phyloP scores from a whole-genome alignment of 2,329 filamentous ascomycete genomes.

The Aspergillus transmontanensis region DNA sequence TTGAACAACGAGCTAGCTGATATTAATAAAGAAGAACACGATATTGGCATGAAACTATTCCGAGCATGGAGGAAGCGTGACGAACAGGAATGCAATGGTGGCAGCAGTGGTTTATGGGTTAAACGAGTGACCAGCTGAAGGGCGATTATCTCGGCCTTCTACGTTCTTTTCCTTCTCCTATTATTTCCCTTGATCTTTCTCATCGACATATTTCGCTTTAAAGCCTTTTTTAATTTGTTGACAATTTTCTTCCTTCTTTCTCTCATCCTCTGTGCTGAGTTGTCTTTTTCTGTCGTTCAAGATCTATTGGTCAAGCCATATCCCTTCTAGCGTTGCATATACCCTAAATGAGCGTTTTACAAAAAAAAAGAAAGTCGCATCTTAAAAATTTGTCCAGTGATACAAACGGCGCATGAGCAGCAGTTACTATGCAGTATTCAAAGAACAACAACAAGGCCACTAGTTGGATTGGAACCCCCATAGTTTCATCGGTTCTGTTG shows the following conservation, averaged over 20 bases:
- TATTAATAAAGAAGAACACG: constrained; percentile 74
- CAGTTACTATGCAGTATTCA: constrained; percentile 4
- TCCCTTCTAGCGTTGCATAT: constrained; percentile 19
- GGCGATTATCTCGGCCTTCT: constrained; percentile 6
- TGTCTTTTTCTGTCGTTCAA: constrained; percentile 16
- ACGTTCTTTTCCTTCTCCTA: not conserved
- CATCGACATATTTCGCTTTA: not conserved
- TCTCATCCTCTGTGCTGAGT: constrained; percentile 15
- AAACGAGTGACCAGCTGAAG: constrained; percentile 69
- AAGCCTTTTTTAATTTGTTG: not conserved
- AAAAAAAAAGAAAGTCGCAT: not conserved
- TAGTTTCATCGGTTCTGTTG: not conserved
- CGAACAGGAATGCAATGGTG: constrained; percentile 53
- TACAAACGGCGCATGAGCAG: not conserved
- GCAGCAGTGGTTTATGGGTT: constrained; percentile 72
- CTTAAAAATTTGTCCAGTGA: not conserved
- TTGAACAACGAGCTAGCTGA: constrained; percentile 70
- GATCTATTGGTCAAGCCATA: constrained; percentile 21
- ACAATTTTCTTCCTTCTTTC: constrained; percentile 10
- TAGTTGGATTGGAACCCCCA: not conserved
- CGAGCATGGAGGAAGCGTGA: constrained; percentile 75
- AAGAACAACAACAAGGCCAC: not conserved
- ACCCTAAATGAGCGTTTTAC: constrained; percentile 5
- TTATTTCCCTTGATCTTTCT: not conserved
- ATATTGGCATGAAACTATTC: constrained; percentile 74